Conservation (phyloP, 768 basidiomycete genomes). For the Suillus variegatus region DNA sequence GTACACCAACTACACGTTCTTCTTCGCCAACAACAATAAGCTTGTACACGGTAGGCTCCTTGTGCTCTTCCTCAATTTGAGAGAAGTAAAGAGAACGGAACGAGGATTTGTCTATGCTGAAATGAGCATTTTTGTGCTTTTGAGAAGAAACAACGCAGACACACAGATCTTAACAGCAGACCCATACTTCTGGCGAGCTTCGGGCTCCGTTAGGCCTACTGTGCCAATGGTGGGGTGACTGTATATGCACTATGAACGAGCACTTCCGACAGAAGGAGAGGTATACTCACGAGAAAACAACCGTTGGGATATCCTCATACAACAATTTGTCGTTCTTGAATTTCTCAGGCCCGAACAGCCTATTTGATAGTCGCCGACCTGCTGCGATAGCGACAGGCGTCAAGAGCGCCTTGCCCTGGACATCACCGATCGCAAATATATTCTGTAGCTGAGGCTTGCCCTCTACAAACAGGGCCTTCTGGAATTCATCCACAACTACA, state of each 20-base stretch:
- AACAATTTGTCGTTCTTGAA: conserved; percentile 86
- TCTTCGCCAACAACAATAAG: conserved; percentile 84
- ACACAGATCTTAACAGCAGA: conserved; percentile 88
- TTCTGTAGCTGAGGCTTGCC: conserved; percentile 25
- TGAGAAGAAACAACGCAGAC: conserved; percentile 29
- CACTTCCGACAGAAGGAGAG: conserved; percentile 6
- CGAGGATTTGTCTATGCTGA: conserved; percentile 64
- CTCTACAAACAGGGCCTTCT: conserved; percentile 67
- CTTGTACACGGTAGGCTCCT: conserved; percentile 95
- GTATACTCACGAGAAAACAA: conserved; percentile 88
- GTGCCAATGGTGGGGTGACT: conserved; percentile 96
- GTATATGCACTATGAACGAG: conserved; percentile 9
- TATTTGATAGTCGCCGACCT: conserved; percentile 83
- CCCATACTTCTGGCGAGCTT: conserved; percentile 88
- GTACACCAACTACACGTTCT: conserved; percentile 95
- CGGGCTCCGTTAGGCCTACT: conserved; percentile 91
- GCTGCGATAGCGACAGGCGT: conserved; percentile 99
- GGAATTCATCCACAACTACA: conserved; percentile 87
- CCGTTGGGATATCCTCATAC: conserved; percentile 90
- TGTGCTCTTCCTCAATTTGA: conserved; percentile 86
- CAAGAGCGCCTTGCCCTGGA: conserved; percentile 87
- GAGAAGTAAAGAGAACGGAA: conserved; percentile 91
- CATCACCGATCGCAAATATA: conserved; percentile 88
- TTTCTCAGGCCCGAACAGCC: conserved; percentile 85
- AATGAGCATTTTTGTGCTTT: conserved; percentile 5